These are phyloP conservation scores for Coemansia sp. DNA, from an alignment of 192 early-diverging fungal genomes.

Conservation along the genomic window DNA sequence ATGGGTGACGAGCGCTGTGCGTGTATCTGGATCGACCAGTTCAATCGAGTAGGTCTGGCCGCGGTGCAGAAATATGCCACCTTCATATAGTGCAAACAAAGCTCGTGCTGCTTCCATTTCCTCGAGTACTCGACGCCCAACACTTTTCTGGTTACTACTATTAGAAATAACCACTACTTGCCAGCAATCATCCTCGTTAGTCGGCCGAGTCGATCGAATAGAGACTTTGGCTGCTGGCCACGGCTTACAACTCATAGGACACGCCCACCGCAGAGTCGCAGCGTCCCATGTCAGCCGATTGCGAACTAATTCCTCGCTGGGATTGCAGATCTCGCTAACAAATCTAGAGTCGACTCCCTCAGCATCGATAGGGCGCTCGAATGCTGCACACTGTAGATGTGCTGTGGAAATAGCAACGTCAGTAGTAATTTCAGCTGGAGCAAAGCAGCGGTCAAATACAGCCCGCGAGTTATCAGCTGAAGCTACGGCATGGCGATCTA, in stretches of 20 bases:
- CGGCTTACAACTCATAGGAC: constrained; percentile 22
- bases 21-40: constrained; percentile 11
- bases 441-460: constrained; percentile 54
- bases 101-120: constrained; percentile 38
- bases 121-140: constrained; percentile 25
- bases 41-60: constrained; percentile 33
- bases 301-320: neutral
- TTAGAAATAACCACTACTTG: constrained; percentile 10
- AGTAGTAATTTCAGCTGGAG: constrained; percentile 39
- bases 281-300: constrained; percentile 19
- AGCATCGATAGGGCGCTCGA: constrained; percentile 47
- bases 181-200: constrained; percentile 10
- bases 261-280: constrained; percentile 8
- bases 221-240: constrained; percentile 40
- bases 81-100: constrained; percentile 36
- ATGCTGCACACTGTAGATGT: constrained; percentile 75
- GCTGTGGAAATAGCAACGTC: constrained; percentile 42
- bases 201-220: constrained; percentile 18
- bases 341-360: neutral
- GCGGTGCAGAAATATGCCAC: constrained; percentile 42
- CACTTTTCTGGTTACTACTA: neutral
- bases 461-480: constrained; percentile 27
- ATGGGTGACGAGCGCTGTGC: constrained; percentile 19
- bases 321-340: neutral
- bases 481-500: constrained; percentile 57